These are phyloP conservation scores for Teunomyces pallodes DNA, from an alignment of 805 yeast genomes.

Conservation along the genomic window DNA sequence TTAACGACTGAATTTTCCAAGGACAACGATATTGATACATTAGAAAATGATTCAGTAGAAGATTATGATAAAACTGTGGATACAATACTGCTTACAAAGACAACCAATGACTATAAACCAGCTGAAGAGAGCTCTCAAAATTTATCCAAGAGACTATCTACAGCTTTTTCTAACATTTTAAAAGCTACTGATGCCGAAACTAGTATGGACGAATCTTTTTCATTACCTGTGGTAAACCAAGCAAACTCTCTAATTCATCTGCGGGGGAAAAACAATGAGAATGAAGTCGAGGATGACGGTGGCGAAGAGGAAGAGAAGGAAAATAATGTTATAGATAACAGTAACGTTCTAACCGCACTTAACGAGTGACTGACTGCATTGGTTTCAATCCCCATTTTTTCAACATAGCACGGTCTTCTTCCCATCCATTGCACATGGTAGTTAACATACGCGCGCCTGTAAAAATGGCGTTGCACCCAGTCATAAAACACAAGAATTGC, in stretches of 20 bases:
- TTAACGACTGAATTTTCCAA: neutral
- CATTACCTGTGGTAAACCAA: conserved; percentile 41
- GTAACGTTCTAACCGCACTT: neutral
- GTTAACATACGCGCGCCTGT: conserved; percentile 82
- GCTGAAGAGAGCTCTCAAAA: neutral
- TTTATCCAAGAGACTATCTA: neutral
- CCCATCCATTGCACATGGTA: conserved; percentile 83
- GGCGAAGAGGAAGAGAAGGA: conserved; percentile 4
- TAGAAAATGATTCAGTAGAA: conserved; percentile 3
- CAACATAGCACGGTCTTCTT: conserved; percentile 70
- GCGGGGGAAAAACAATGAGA: neutral
- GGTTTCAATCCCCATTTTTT: conserved; percentile 66
- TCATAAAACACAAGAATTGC: conserved; percentile 71
- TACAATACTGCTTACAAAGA: conserved; percentile 3
- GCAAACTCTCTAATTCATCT: conserved; percentile 14
- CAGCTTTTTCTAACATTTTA: conserved; percentile 1
- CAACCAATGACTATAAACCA: neutral
- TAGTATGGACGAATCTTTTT: conserved; percentile 48
- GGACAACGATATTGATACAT: neutral
- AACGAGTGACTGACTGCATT: conserved; percentile 34
- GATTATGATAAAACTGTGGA: conserved; percentile 7
- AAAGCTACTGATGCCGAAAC: conserved; percentile 2
- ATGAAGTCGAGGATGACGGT: neutral
- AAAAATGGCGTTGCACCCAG: conserved; percentile 78
- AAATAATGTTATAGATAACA: neutral